Evolutionary conservation across 345 rosid species (phyloP).

Genomic region (Hypericum perforatum): DNA sequence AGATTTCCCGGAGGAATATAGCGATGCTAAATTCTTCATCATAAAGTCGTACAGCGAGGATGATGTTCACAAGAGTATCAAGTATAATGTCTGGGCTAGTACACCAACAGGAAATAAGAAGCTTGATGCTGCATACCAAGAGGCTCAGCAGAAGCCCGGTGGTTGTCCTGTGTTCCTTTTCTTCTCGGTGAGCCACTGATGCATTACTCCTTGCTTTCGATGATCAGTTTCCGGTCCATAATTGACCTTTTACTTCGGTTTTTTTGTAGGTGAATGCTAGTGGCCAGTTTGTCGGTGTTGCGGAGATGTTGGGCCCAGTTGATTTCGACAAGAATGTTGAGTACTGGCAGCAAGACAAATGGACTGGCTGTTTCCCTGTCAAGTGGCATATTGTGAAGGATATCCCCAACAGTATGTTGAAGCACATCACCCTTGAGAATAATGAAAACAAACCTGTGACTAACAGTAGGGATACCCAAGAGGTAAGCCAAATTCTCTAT

Average conservation of each 20-base stretch:
- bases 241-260: background rate
- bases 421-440: conserved; percentile 17
- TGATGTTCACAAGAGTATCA: conserved; percentile 56
- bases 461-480: conserved; percentile 19
- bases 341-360: conserved; percentile 21
- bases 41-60: conserved; percentile 67
- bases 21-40: conserved; percentile 46
- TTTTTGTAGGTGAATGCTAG: conserved; percentile 15
- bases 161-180: conserved; percentile 20
- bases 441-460: conserved; percentile 20
- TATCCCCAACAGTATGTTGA: conserved; percentile 14
- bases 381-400: conserved; percentile 22
- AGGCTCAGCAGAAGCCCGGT: conserved; percentile 27
- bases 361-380: conserved; percentile 20
- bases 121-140: conserved; percentile 43
- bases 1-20: conserved; percentile 38
- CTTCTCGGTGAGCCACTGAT: conserved; percentile 12
- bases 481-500: background rate
- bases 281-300: conserved; percentile 21
- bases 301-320: conserved; percentile 17
- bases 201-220: background rate
- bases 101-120: conserved; percentile 58
- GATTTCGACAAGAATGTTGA: conserved; percentile 12
- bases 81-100: conserved; percentile 67
- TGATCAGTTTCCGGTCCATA: background rate